phyloP scores from a whole-genome alignment of 129 eudicot species.

The Flaveria linearis region DNA sequence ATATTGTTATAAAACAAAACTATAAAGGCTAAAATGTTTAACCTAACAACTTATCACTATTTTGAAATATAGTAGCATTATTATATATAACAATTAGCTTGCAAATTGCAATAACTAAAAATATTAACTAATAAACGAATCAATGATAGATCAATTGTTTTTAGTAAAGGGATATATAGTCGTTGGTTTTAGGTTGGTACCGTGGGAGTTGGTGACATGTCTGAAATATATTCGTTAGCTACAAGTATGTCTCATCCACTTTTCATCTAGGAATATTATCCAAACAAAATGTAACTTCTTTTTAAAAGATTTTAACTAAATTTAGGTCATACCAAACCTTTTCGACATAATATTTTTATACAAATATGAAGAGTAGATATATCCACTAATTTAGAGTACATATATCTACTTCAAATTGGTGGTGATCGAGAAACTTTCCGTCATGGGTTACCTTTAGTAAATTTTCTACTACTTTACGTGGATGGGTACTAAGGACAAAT shows the following conservation, averaged over 20 bases:
- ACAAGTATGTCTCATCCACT: conserved; percentile 31
- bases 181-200: conserved; percentile 32
- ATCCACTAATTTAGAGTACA: background rate
- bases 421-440: too few relatives aligned
- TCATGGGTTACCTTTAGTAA: too few relatives aligned
- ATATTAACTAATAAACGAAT: background rate
- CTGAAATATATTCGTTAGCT: conserved; percentile 32
- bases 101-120: background rate
- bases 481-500: too few relatives aligned
- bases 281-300: background rate
- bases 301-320: background rate
- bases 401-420: background rate
- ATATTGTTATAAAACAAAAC: background rate
- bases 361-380: background rate
- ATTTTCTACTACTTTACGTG: too few relatives aligned
- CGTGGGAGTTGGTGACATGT: conserved; percentile 42
- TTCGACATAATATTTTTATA: background rate
- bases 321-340: background rate
- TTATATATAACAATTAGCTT: background rate
- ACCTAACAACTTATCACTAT: background rate
- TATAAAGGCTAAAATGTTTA: background rate
- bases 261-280: background rate
- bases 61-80: background rate
- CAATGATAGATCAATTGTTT: background rate
- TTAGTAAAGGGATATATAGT: background rate